Evolutionary conservation across 495 filamentous ascomycete species (phyloP), one percentile per base, ranked within the genome.

Genomic region (Neurospora cerealis): DNA sequence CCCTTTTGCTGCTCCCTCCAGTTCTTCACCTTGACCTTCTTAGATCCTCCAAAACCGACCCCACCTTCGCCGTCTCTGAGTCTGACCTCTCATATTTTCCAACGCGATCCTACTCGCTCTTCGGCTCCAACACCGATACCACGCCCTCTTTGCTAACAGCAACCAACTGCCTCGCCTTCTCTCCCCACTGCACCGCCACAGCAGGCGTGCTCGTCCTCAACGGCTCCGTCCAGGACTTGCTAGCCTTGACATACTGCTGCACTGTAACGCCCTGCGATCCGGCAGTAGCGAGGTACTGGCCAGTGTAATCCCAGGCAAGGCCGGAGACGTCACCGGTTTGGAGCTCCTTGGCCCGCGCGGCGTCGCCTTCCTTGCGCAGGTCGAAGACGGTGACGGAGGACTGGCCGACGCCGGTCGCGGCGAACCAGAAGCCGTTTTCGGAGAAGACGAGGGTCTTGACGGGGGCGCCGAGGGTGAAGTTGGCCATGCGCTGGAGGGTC

Each of bases 401-500:
- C 69, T 92, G 91, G 28, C 90, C 90, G 77, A 91, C 89, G 32
- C 88, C 88, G 19, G 90, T 89, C 1, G 92, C 89, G 11, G 96
- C 96, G 75, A 99, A 89, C 91, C 93, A 98, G 74, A 91, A 95
- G n/a, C 96, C 96, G 75, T 98, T 99, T 81, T 99, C 96, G 0
- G 95, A 98, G 84, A 99, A 99, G 75, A 89, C 85, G 8, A 99
- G 82, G 38, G 88, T 87, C 76, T 90, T 88, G 38, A 97, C 87
- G 0, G 93, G 88, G 3, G 88, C 88, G 5, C 87, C 86, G 72
- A 91, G 85, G 17, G 86, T 83, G 80, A 95, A 95, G 77, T 85
- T 87, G 19, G 92, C 92, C 21, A 91, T 93, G 75, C 87, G 86
- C 70, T 87, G 82, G 13, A 92, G 90, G 4, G 88, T 90, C 79